Percentiles rank a stretch among this genome's conserved stretches.
These are phyloP conservation scores for Saururus chinensis DNA, from an alignment of 164 flowering plant species.

Conservation along the genomic window DNA sequence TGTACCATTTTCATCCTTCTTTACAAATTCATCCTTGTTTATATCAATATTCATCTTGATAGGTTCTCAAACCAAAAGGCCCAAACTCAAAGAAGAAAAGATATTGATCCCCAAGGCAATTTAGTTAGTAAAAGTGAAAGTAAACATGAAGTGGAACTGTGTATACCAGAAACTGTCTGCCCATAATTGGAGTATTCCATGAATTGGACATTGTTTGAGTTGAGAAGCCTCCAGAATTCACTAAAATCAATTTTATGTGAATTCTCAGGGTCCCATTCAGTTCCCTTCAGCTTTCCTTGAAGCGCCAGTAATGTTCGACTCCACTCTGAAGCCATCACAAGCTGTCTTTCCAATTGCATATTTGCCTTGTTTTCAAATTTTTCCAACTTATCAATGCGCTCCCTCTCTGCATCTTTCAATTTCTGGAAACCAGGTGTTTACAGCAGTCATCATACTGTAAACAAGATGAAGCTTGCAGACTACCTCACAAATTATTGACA, in stretches of 20 bases:
- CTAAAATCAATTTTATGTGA: constrained; percentile 72
- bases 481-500: background rate
- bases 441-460: background rate
- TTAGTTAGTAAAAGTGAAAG: too few species aligned
- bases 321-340: constrained; percentile 86
- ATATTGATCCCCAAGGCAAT: too few species aligned
- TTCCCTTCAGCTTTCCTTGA: constrained; percentile 80
- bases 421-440: constrained; percentile 32
- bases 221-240: constrained; percentile 68
- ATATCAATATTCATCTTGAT: too few species aligned
- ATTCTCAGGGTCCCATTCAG: constrained; percentile 89
- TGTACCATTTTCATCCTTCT: too few species aligned
- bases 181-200: constrained; percentile 93
- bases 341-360: constrained; percentile 81
- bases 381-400: constrained; percentile 56
- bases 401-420: constrained; percentile 62
- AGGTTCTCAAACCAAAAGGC: too few species aligned
- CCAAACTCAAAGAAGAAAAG: too few species aligned
- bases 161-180: constrained; percentile 47
- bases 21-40: too few species aligned
- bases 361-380: constrained; percentile 67
- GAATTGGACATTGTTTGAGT: constrained; percentile 71
- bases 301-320: constrained; percentile 60
- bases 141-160: background rate
- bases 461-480: background rate